Conservation (phyloP, 2,329 filamentous ascomycete species). For the Colletotrichum horii region DNA sequence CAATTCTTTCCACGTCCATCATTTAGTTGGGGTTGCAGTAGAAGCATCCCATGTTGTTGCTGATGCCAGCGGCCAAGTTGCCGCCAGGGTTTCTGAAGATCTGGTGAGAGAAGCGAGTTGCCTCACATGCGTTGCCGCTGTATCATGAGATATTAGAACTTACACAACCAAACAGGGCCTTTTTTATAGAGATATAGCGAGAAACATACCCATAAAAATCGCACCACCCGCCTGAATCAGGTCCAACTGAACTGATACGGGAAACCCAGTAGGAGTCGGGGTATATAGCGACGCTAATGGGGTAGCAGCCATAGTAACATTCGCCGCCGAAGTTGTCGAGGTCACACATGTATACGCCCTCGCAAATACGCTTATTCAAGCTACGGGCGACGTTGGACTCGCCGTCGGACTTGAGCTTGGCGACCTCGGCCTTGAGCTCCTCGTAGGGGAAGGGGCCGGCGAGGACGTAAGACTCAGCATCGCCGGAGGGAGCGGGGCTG, state of each 20-base stretch:
- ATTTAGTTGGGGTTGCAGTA: neutral
- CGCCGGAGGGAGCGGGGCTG: neutral
- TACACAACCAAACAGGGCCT: accelerated
- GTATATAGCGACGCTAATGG: neutral
- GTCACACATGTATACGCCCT: neutral
- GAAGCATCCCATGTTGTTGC: neutral
- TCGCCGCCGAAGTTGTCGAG: neutral
- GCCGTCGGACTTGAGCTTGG: neutral
- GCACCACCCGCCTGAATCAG: neutral
- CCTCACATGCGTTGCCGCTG: neutral
- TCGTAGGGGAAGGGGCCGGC: neutral
- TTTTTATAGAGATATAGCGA: neutral
- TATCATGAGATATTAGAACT: accelerated
- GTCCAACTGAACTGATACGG: neutral
- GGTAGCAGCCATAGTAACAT: neutral
- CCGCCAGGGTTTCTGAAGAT: neutral
- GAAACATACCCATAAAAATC: neutral
- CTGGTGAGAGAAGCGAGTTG: neutral
- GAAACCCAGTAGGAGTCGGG: neutral
- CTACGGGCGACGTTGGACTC: neutral
- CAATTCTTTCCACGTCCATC: neutral
- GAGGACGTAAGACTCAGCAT: neutral
- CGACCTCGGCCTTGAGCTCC: neutral
- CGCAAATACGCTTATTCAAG: neutral
- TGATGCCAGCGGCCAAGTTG: neutral